Conservation (phyloP, 192 early-diverging fungal species). For the Glomus cerebriforme region DNA sequence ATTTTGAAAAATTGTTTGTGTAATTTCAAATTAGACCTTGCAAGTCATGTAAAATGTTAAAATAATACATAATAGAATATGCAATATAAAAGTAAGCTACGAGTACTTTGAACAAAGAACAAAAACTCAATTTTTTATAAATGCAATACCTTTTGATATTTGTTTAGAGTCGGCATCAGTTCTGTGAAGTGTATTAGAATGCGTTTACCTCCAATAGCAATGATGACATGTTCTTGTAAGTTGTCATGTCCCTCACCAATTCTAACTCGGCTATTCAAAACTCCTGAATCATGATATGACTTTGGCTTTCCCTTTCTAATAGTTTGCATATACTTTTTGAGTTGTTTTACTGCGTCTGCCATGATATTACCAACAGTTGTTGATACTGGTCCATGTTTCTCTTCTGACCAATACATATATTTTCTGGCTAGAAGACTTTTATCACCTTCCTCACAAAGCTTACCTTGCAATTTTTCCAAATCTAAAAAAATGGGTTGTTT, state of each 20-base stretch:
- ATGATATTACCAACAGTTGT: conserved; percentile 34
- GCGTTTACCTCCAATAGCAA: conserved; percentile 35
- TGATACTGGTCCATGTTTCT: conserved; percentile 19
- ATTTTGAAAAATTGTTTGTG: too few relatives aligned
- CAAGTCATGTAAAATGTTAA: too few relatives aligned
- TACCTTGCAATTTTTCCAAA: conserved; percentile 27
- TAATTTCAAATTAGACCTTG: too few relatives aligned
- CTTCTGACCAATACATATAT: conserved; percentile 39
- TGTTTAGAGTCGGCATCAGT: conserved; percentile 27
- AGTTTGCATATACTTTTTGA: conserved; percentile 36
- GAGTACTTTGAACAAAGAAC: too few relatives aligned
- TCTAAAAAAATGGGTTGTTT: conserved; percentile 21
- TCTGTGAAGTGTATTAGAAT: conserved; percentile 27
- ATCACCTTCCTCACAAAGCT: conserved; percentile 30
- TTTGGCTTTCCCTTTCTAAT: conserved; percentile 33
- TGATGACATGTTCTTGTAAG: conserved; percentile 38
- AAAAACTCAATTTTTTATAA: conserved; percentile 26
- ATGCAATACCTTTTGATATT: conserved; percentile 36
- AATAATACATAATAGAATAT: too few relatives aligned
- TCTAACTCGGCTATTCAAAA: conserved; percentile 37
- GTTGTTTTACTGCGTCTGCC: conserved; percentile 34
- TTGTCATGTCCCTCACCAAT: conserved; percentile 36
- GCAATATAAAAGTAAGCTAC: too few relatives aligned
- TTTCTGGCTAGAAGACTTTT: conserved; percentile 33
- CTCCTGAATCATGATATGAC: conserved; percentile 32